These are phyloP conservation scores for Penstemon newberryi DNA, from an alignment of 257 asterid genomes.

Conservation along the genomic window DNA sequence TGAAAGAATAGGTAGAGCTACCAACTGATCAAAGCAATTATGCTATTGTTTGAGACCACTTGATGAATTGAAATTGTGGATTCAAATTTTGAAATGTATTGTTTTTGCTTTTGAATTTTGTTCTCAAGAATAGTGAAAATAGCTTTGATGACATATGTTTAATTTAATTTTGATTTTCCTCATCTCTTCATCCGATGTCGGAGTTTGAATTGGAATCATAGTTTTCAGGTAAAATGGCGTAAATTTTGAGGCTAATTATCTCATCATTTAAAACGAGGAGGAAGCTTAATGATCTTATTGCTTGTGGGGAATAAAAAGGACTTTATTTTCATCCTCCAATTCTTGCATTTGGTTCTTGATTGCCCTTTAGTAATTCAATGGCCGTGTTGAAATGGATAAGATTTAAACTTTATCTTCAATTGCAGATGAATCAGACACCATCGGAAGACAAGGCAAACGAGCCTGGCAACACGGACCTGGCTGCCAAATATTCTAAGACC, in stretches of 20 bases:
- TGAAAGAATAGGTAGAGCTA: background rate
- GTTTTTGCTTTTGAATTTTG: background rate
- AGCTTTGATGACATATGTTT: background rate
- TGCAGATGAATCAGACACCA: slow-evolving; percentile 43
- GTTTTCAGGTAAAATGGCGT: background rate
- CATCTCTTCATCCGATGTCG: background rate
- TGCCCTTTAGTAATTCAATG: background rate
- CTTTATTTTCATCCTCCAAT: background rate
- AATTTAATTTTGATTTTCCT: background rate
- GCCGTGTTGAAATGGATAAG: background rate
- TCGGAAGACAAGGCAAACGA: slow-evolving; percentile 34
- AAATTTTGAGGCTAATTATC: background rate
- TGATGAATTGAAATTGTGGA: slow-evolving; percentile 9
- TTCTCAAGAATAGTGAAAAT: background rate
- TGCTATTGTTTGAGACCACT: background rate
- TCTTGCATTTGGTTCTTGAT: slow-evolving; percentile 8
- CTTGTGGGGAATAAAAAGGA: background rate
- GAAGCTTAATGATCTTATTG: background rate
- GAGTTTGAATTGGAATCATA: background rate
- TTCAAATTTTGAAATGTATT: slow-evolving; percentile 2
- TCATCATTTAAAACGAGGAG: background rate
- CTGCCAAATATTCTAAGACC: slow-evolving; percentile 15
- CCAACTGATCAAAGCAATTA: background rate
- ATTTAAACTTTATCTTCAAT: background rate
- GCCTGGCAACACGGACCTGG: slow-evolving; percentile 32